Evolutionary conservation across 2,329 filamentous ascomycete species (phyloP).

Genomic region (Neopestalotiopsis sp.): DNA sequence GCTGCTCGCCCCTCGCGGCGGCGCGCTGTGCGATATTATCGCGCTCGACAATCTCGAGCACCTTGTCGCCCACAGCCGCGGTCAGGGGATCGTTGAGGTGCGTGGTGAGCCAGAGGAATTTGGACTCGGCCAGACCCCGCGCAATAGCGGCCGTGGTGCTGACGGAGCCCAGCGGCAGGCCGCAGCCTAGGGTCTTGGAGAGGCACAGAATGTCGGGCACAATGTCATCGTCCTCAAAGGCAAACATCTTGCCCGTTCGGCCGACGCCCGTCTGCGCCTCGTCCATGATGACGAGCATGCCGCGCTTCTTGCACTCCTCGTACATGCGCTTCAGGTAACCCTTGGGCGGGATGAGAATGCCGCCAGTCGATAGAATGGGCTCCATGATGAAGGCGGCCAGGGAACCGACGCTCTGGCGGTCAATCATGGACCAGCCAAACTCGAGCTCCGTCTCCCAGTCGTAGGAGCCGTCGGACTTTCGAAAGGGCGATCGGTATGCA

Average conservation of each 20-base stretch:
- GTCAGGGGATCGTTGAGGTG: conserved; percentile 60
- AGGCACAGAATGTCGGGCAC: conserved; percentile 56
- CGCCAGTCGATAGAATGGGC: conserved; percentile 61
- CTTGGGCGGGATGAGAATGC: conserved; percentile 58
- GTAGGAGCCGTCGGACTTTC: conserved; percentile 9
- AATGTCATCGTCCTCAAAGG: conserved; percentile 55
- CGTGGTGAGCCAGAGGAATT: conserved; percentile 56
- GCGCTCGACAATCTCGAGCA: conserved; percentile 57
- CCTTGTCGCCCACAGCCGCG: conserved; percentile 58
- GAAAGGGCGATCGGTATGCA: conserved; percentile 54
- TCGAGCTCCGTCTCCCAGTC: conserved; percentile 16
- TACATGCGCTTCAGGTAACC: conserved; percentile 61
- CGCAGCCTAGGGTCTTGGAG: conserved; percentile 60
- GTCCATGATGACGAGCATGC: conserved; percentile 63
- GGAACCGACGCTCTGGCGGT: conserved; percentile 61
- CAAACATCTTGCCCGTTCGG: conserved; percentile 62
- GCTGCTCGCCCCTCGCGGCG: conserved; percentile 43
- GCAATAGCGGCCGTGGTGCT: conserved; percentile 54
- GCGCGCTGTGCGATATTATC: conserved; percentile 50
- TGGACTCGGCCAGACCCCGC: conserved; percentile 45
- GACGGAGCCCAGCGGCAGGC: conserved; percentile 55
- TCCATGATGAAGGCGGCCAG: conserved; percentile 68
- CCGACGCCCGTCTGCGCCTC: conserved; percentile 66
- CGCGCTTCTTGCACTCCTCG: conserved; percentile 55
- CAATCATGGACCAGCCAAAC: conserved; percentile 59